Conservation (phyloP, 2,329 filamentous ascomycete species). For the Fusarium tricinctum region DNA sequence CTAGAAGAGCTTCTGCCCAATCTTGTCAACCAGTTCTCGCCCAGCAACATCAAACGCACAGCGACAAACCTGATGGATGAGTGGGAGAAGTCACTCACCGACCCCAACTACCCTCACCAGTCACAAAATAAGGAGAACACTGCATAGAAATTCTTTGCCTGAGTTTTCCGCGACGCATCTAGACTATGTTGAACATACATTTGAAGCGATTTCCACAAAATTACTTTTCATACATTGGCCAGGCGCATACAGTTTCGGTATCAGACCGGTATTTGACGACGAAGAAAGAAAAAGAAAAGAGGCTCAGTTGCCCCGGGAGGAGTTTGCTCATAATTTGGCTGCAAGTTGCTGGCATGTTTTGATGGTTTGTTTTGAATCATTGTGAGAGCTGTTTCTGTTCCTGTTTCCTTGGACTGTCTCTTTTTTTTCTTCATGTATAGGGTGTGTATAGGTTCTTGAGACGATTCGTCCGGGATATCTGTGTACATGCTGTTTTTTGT, state of each 20-base stretch:
- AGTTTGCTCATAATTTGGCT: conserved; percentile 35
- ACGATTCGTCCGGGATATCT: conserved; percentile 15
- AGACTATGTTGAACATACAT: conserved; percentile 40
- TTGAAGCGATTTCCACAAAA: conserved; percentile 37
- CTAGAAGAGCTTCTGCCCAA: conserved; percentile 75
- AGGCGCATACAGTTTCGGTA: conserved; percentile 39
- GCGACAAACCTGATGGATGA: conserved; percentile 91
- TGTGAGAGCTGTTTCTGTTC: conserved; percentile 23
- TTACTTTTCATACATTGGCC: conserved; percentile 29
- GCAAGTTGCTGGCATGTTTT: conserved; percentile 28
- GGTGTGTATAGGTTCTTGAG: conserved; percentile 18
- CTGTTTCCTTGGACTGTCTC: conserved; percentile 29
- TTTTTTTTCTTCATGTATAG: conserved; percentile 22
- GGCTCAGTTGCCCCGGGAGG: conserved; percentile 25
- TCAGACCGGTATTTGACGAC: conserved; percentile 43
- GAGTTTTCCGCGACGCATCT: conserved; percentile 33
- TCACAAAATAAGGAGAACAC: conserved; percentile 54
- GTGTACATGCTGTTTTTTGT: conserved; percentile 6
- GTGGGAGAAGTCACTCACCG: conserved; percentile 77
- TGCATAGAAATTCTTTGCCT: conserved; percentile 34
- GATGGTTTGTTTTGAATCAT: conserved; percentile 29
- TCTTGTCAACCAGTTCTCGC: conserved; percentile 77
- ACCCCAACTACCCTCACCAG: conserved; percentile 50
- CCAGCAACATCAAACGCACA: conserved; percentile 83
- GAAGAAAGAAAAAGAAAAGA: conserved; percentile 30